Conservation (phyloP, 2,329 filamentous ascomycete genomes). For the Pyrenochaeta sp. region DNA sequence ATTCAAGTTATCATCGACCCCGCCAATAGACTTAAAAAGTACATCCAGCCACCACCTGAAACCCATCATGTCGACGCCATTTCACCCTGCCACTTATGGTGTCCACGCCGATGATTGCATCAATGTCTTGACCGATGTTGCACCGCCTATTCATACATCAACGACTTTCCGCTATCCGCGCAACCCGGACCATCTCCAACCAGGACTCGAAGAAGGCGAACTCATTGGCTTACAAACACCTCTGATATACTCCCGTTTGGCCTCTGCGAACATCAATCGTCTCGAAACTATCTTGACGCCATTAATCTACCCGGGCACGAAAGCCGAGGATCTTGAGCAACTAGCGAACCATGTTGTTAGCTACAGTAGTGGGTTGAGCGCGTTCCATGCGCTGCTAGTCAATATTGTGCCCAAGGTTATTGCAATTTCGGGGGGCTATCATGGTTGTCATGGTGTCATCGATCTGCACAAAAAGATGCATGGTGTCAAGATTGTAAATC, state of each 20-base stretch:
- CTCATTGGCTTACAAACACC: slow-evolving; percentile 39
- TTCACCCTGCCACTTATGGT: slow-evolving; percentile 72
- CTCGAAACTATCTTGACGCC: slow-evolving; percentile 83
- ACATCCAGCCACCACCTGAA: not conserved
- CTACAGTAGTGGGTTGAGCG: slow-evolving; percentile 85
- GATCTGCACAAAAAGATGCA: slow-evolving; percentile 76
- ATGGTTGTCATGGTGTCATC: slow-evolving; percentile 91
- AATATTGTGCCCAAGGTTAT: slow-evolving; percentile 83
- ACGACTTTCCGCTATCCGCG: slow-evolving; percentile 86
- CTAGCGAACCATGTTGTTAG: slow-evolving; percentile 67
- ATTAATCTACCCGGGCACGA: slow-evolving; percentile 67
- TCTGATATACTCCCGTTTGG: slow-evolving; percentile 80
- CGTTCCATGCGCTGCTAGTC: slow-evolving; percentile 89
- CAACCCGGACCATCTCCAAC: slow-evolving; percentile 72
- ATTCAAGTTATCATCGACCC: too few species aligned
- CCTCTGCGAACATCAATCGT: slow-evolving; percentile 80
- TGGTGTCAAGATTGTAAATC: slow-evolving; percentile 74
- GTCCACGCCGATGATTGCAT: slow-evolving; percentile 84
- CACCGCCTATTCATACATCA: slow-evolving; percentile 87
- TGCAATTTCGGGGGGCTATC: slow-evolving; percentile 86
- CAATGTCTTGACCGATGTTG: slow-evolving; percentile 78
- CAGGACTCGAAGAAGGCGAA: slow-evolving; percentile 56
- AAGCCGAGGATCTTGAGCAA: slow-evolving; percentile 20
- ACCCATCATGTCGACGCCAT: slow-evolving; percentile 8
- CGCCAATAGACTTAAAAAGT: too few species aligned